Percentiles rank a stretch among this genome's conserved stretches.
These are phyloP conservation scores for Stemphylium beticola DNA, from an alignment of 2,329 filamentous ascomycete genomes.

Conservation along the genomic window DNA sequence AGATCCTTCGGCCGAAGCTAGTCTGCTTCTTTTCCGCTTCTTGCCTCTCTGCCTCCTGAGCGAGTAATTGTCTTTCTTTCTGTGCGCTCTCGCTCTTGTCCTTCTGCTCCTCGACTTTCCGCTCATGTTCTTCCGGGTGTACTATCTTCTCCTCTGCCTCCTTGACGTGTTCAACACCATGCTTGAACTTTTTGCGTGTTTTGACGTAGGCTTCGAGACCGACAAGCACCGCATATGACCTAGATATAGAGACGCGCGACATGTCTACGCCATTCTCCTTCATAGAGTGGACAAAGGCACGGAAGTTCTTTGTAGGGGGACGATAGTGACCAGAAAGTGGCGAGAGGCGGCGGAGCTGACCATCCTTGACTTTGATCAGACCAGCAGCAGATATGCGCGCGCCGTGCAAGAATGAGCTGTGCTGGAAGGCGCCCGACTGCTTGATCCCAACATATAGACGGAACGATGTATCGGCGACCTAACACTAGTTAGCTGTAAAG, in stretches of 20 bases:
- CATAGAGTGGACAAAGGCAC: conserved; percentile 77
- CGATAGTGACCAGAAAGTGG: conserved; percentile 79
- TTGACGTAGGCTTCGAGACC: conserved; percentile 82
- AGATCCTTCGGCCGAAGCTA: conserved; percentile 40
- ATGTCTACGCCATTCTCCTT: conserved; percentile 79
- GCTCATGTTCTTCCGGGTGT: conserved; percentile 63
- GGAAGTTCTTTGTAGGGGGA: conserved; percentile 81
- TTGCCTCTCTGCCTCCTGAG: conserved; percentile 53
- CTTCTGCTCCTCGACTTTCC: conserved; percentile 54
- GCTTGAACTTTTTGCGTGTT: conserved; percentile 69
- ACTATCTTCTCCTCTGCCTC: conserved; percentile 65
- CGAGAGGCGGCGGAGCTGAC: conserved; percentile 74
- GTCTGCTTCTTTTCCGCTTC: conserved; percentile 48
- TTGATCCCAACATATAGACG: conserved; percentile 91
- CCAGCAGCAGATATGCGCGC: conserved; percentile 82
- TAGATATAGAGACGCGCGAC: conserved; percentile 76
- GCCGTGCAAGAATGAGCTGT: conserved; percentile 87
- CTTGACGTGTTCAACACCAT: conserved; percentile 56
- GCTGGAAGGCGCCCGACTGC: conserved; percentile 84
- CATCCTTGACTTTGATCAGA: conserved; percentile 82
- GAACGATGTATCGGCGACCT: conserved; percentile 79
- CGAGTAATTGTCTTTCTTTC: conserved; percentile 63
- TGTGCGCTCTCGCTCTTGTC: conserved; percentile 68
- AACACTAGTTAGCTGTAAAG: neutral
- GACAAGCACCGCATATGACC: conserved; percentile 80